Evolutionary conservation across 495 filamentous ascomycete species (phyloP).

Genomic region (Amphirosellinia nigrospora): DNA sequence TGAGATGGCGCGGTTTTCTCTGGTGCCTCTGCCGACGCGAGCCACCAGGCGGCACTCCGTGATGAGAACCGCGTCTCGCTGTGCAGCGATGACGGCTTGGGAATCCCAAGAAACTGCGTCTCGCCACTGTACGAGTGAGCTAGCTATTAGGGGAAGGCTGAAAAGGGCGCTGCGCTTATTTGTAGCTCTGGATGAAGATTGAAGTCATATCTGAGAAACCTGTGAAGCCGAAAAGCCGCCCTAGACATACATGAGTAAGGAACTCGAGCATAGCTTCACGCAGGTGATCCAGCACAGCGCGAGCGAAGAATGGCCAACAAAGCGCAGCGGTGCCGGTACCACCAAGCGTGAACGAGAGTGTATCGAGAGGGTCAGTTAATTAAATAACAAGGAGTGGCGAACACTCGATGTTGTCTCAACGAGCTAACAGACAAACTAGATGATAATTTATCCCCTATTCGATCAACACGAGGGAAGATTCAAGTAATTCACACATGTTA

Average conservation of each 20-base stretch:
- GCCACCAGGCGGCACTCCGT: constrained; percentile 24
- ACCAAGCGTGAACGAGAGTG: background rate
- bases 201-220: no score
- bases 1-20: background rate
- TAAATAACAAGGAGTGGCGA: background rate
- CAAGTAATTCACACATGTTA: background rate
- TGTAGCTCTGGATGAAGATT: background rate
- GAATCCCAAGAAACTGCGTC: constrained; percentile 20
- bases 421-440: background rate
- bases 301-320: background rate
- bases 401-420: background rate
- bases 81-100: constrained; percentile 15
- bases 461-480: background rate
- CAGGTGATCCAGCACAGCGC: background rate
- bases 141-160: background rate
- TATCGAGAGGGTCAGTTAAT: background rate
- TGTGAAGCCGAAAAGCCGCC: no score
- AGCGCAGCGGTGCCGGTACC: background rate
- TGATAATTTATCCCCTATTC: background rate
- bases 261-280: background rate
- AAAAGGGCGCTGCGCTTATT: no score
- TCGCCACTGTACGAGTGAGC: constrained; percentile 13
- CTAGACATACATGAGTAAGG: no score
- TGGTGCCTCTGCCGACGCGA: background rate
- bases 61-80: constrained; percentile 30